Conservation (phyloP, 768 basidiomycete species). For the Kwoniella europaea region DNA sequence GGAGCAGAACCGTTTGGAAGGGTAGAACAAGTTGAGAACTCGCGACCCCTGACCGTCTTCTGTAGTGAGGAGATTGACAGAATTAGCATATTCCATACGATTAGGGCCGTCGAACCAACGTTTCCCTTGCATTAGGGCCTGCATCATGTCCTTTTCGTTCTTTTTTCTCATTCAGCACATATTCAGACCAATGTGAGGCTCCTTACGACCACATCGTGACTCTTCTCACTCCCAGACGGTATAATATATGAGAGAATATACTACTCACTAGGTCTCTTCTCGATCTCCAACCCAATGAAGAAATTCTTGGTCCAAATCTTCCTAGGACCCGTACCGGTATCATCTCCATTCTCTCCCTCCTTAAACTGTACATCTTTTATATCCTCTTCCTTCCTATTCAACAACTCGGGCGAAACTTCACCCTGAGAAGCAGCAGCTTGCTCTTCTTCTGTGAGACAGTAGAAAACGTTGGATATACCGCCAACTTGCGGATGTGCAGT, state of each 20-base stretch:
- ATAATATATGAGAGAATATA: neutral
- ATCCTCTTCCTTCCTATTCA: constrained; percentile 66
- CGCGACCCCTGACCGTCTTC: constrained; percentile 78
- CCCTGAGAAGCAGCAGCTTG: constrained; percentile 86
- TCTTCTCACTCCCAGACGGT: neutral
- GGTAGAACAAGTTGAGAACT: constrained; percentile 93
- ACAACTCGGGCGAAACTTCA: constrained; percentile 74
- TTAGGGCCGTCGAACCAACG: too few relatives aligned
- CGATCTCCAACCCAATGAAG: constrained; percentile 91
- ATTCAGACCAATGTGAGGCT: too few relatives aligned
- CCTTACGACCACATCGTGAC: too few relatives aligned
- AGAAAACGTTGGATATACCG: constrained; percentile 84
- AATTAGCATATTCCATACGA: neutral
- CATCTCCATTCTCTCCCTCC: constrained; percentile 58
- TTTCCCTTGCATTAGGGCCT: too few relatives aligned
- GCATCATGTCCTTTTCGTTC: too few relatives aligned
- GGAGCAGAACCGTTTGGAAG: constrained; percentile 92
- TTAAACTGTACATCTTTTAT: constrained; percentile 59
- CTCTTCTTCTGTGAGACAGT: constrained; percentile 85
- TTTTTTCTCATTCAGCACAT: too few relatives aligned
- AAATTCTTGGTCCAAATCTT: constrained; percentile 95
- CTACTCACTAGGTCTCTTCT: constrained; percentile 82
- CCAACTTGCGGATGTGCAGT: constrained; percentile 94
- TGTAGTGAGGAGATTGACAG: constrained; percentile 54
- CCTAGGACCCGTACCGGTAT: constrained; percentile 57